Conservation (phyloP, 371 early-diverging fungal genomes). For the Mucor plumbeus region DNA sequence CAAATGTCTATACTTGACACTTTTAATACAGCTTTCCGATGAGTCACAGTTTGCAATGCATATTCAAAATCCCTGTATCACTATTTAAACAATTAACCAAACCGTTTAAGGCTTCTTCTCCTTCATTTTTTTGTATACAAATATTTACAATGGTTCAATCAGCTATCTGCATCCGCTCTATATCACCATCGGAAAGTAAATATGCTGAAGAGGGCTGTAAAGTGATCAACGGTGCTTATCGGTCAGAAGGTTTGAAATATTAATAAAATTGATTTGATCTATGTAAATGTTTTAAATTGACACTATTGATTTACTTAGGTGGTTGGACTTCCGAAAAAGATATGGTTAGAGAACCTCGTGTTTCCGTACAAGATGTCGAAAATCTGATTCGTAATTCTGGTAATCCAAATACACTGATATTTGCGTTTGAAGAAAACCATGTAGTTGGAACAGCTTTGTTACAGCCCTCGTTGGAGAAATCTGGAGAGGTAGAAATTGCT, state of each 20-base stretch:
- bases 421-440: constrained; percentile 33
- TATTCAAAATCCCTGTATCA: neutral
- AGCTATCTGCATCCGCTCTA: constrained; percentile 20
- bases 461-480: constrained; percentile 21
- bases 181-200: neutral
- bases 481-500: constrained; percentile 42
- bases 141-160: constrained; percentile 22
- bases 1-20: neutral
- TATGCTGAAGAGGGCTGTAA: constrained; percentile 3
- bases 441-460: constrained; percentile 50
- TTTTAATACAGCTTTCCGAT: neutral
- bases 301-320: constrained; percentile 13
- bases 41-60: neutral
- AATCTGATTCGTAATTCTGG: constrained; percentile 26
- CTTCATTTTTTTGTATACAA: neutral
- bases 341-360: constrained; percentile 39
- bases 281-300: neutral
- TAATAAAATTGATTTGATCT: neutral
- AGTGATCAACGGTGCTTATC: constrained; percentile 28
- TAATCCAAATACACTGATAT: constrained; percentile 35
- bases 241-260: constrained; percentile 20
- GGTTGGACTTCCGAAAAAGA: constrained; percentile 53
- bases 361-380: constrained; percentile 34
- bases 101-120: neutral
- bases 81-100: neutral